phyloP scores from a whole-genome alignment of 371 early-diverging fungal genomes.

The Nosema muscidifuracis region DNA sequence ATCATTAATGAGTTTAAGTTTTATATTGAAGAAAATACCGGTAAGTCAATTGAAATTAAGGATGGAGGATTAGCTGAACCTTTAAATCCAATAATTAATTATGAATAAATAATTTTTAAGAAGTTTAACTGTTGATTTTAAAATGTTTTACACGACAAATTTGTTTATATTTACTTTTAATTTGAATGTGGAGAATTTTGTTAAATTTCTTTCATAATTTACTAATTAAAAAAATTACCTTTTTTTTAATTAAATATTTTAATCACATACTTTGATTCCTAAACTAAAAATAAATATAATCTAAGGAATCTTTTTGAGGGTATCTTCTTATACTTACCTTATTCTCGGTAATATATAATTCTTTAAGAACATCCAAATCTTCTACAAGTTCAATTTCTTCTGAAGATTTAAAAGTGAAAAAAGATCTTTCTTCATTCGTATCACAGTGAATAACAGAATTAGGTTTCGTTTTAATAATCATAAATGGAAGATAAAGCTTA shows the following conservation, averaged over 20 bases:
- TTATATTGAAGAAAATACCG: conserved; percentile 31
- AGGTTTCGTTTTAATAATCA: conserved; percentile 46
- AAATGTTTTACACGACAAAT: no score
- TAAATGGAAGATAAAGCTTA: conserved; percentile 53
- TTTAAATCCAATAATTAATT: conserved; percentile 39
- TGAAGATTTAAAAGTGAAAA: conserved; percentile 47
- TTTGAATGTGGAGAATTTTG: no score
- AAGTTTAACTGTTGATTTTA: no score
- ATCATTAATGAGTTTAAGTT: conserved; percentile 26
- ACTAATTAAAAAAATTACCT: no score
- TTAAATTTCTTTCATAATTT: no score
- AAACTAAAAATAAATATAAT: neutral
- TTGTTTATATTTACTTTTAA: no score
- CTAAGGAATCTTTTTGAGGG: neutral
- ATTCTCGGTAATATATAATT: conserved; percentile 20
- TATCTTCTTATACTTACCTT: neutral
- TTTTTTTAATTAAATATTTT: no score
- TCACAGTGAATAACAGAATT: conserved; percentile 49
- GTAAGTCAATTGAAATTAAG: conserved; percentile 4
- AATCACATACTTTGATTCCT: no score
- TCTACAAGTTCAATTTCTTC: conserved; percentile 47
- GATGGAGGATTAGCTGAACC: conserved; percentile 33
- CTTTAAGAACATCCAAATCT: conserved; percentile 53
- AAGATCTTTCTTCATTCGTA: conserved; percentile 56
- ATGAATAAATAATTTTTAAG: conserved; percentile 40